Evolutionary conservation across 2,329 filamentous ascomycete species (phyloP).

Genomic region (Colletotrichum simmondsii): DNA sequence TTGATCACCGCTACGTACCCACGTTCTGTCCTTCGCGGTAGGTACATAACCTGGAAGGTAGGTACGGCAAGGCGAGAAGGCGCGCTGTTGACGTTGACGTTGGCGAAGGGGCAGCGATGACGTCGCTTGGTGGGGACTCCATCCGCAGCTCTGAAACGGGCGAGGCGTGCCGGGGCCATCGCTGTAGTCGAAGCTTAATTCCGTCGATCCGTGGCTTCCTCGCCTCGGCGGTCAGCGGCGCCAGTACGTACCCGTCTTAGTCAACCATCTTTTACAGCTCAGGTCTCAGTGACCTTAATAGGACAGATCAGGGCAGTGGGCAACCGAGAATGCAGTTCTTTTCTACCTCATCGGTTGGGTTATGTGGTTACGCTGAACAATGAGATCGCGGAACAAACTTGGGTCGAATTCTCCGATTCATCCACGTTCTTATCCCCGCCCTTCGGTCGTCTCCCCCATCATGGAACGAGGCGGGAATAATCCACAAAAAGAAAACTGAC

Average conservation of each 20-base stretch:
- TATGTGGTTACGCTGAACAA: not conserved
- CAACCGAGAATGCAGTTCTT: not conserved
- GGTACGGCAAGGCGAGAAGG: too few species aligned
- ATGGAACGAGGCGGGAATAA: not conserved
- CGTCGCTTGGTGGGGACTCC: conserved; percentile 5
- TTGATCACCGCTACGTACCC: conserved; percentile 10
- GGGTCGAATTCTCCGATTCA: not conserved
- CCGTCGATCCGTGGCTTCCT: not conserved
- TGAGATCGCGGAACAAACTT: not conserved
- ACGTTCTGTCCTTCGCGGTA: too few species aligned
- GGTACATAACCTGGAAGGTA: too few species aligned
- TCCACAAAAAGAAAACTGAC: not conserved
- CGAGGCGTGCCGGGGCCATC: conserved; percentile 3
- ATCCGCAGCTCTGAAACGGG: conserved; percentile 30
- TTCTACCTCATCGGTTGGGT: not conserved
- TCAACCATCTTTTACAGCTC: too few species aligned
- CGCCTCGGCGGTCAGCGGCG: not conserved
- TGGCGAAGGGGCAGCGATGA: conserved; percentile 9
- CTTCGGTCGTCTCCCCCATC: not conserved
- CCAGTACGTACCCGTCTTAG: not conserved
- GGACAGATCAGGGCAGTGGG: not conserved
- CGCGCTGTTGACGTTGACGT: not conserved
- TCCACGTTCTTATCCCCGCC: not conserved
- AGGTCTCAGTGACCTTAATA: not conserved
- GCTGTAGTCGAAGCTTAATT: conserved; percentile 26